Base-by-base conservation (phyloP, 495 filamentous ascomycete species). In the Darksidea phi region DNA sequence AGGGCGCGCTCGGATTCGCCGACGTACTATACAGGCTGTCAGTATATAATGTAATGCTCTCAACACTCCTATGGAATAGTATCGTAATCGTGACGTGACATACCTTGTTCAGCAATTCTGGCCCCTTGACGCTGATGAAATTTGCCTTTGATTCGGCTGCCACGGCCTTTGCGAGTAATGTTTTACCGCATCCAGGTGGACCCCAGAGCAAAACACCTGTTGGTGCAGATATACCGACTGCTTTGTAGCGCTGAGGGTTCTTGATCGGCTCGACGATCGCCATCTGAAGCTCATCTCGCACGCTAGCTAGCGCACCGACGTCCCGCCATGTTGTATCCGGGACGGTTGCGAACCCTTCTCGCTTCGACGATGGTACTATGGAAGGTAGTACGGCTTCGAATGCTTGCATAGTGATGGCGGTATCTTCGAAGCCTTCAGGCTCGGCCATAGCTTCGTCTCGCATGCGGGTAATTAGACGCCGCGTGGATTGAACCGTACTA, bases 81-180 rank as follows among this genome's bases (percentile, higher is more conserved):
- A 32, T 4, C 10, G 28, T 6, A 43, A 15, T 6, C 41, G 15
- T 43, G 41, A n/a, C 3, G 15, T 15, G 7, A 37, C 53, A 23
- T 66, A 72, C 71, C 62, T 96, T 96, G 76, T 95, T 95, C 42
- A 95, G 82, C 2, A 97, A 79, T 67, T 97, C 92, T 2, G 94
- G 93, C 0, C 94, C 94, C 76, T 96, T 96, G 75, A 98, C 89
- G 64, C 88, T 91, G 75, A 98, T 98, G 80, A 98, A 98, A 74
- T 96, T 97, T 25, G 95, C 94, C 64, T 88, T 86, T 23, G 87
- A 90, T 74, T 97, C 95, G 73, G 95, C 95, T 58, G 94, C 94
- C 5, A 96, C 91, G 17, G 94, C 94, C 75, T 97, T 97, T 51
- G 94, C 94, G 8, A 98, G 85, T 5, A 98, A 82, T 0, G 94